phyloP scores from a whole-genome alignment of 2,329 filamentous ascomycete species.

The Cladosporium austrohemisphaericum region DNA sequence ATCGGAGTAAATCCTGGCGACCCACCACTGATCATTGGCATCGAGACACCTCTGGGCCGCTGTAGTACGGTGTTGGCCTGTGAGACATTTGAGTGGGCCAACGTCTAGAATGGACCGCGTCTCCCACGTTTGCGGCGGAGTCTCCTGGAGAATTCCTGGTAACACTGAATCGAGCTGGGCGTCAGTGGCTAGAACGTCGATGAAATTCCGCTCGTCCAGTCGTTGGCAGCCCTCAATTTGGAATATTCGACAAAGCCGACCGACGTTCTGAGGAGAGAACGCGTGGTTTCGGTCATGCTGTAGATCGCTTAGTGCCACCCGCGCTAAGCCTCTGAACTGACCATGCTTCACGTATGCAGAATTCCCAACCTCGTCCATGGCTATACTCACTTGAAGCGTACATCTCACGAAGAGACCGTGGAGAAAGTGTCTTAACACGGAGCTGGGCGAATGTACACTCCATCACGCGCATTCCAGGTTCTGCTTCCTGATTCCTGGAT shows the following conservation, averaged over 20 bases:
- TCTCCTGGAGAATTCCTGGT: background rate
- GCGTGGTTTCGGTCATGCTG: constrained; percentile 3
- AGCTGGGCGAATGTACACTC: background rate
- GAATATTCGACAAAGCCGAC: constrained; percentile 19
- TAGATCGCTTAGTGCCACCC: constrained; percentile 15
- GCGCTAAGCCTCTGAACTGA: constrained; percentile 15
- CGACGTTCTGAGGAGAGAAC: constrained; percentile 18
- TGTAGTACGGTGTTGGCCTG: constrained; percentile 17
- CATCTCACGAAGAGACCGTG: background rate
- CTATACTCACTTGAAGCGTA: background rate
- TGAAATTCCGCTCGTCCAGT: constrained; percentile 15
- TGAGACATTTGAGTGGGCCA: constrained; percentile 14
- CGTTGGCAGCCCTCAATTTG: constrained; percentile 21
- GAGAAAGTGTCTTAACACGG: background rate
- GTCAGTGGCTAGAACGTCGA: constrained; percentile 15
- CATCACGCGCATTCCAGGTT: background rate
- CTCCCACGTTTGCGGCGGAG: background rate
- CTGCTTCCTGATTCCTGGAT: background rate
- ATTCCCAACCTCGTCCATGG: constrained; percentile 2
- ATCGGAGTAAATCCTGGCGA: constrained; percentile 17
- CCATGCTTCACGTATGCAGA: constrained; percentile 1
- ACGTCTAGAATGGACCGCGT: background rate
- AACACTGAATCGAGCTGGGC: background rate
- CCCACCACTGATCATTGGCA: constrained; percentile 20
- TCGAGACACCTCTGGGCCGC: constrained; percentile 18